Percentiles rank a stretch among this genome's conserved stretches.
These are phyloP conservation scores for Leishmania turanica DNA, from an alignment of 208 protist genomes.

Conservation along the genomic window DNA sequence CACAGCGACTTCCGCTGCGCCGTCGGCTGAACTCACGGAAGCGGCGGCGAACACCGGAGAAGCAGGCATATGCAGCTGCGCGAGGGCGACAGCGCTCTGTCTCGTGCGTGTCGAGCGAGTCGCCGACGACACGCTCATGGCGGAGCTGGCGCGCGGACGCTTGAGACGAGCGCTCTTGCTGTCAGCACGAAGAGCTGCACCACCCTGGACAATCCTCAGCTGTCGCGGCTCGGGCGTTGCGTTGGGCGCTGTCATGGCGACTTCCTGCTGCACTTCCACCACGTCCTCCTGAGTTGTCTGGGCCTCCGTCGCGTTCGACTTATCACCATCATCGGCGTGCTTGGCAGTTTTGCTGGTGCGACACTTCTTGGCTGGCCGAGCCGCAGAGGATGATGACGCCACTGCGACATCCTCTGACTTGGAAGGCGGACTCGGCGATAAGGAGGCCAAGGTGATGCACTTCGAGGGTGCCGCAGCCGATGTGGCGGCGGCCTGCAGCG, in stretches of 20 bases:
- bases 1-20: neutral
- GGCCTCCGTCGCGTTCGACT: neutral
- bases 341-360: neutral
- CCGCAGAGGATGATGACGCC: neutral
- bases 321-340: neutral
- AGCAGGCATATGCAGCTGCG: conserved; percentile 15
- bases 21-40: neutral
- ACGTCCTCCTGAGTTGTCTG: neutral
- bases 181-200: conserved; percentile 18
- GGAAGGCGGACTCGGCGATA: neutral
- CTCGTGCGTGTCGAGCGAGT: neutral
- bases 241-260: neutral
- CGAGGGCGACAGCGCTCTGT: neutral
- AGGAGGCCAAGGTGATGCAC: neutral
- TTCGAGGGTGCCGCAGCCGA: neutral
- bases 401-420: conserved; percentile 5
- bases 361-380: conserved; percentile 2
- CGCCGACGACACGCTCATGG: neutral
- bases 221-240: conserved; percentile 9
- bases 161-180: neutral
- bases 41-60: conserved; percentile 15
- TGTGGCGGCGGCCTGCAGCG: conserved; percentile 12
- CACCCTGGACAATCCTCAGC: conserved; percentile 24
- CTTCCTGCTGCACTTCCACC: neutral
- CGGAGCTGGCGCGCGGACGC: conserved; percentile 3